phyloP scores from a whole-genome alignment of 108 stramenopile genomes.

The Mediolabrus comicus region DNA sequence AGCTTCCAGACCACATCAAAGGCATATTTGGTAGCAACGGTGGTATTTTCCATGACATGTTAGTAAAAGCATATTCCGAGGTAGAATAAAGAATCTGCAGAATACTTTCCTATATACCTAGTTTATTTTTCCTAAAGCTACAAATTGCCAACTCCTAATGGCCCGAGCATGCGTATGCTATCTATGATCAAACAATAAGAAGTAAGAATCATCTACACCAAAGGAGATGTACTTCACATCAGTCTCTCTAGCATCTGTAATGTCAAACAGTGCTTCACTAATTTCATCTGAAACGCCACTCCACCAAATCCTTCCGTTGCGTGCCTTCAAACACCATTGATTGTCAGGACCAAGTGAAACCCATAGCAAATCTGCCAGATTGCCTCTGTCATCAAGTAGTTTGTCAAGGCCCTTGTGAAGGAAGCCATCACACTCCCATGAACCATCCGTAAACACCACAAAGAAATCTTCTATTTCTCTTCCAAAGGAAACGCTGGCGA shows the following conservation, averaged over 20 bases:
- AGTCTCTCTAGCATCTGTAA: constrained; percentile 44
- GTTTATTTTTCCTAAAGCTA: background rate
- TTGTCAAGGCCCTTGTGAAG: constrained; percentile 62
- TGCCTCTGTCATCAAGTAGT: constrained; percentile 50
- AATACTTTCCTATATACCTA: background rate
- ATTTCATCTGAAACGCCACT: constrained; percentile 65
- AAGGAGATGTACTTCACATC: constrained; percentile 69
- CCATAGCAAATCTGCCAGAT: constrained; percentile 57
- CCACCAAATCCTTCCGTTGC: constrained; percentile 84
- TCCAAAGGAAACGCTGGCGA: constrained; percentile 66
- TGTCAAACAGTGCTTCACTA: constrained; percentile 47
- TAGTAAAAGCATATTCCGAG: constrained; percentile 47
- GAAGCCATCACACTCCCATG: constrained; percentile 71
- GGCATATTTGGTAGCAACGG: constrained; percentile 58
- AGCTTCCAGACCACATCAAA: constrained; percentile 40
- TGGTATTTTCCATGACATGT: constrained; percentile 47
- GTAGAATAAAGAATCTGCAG: constrained; percentile 17
- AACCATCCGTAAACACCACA: constrained; percentile 70
- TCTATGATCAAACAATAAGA: constrained; percentile 12
- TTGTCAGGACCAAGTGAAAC: constrained; percentile 69
- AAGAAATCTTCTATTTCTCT: constrained; percentile 66
- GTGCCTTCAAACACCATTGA: constrained; percentile 77
- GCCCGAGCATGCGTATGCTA: too few relatives aligned
- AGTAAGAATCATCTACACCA: constrained; percentile 73
- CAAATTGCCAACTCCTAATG: too few relatives aligned